phyloP scores from a whole-genome alignment of 2,329 filamentous ascomycete species.

The Sporothrix euskadiensis region DNA sequence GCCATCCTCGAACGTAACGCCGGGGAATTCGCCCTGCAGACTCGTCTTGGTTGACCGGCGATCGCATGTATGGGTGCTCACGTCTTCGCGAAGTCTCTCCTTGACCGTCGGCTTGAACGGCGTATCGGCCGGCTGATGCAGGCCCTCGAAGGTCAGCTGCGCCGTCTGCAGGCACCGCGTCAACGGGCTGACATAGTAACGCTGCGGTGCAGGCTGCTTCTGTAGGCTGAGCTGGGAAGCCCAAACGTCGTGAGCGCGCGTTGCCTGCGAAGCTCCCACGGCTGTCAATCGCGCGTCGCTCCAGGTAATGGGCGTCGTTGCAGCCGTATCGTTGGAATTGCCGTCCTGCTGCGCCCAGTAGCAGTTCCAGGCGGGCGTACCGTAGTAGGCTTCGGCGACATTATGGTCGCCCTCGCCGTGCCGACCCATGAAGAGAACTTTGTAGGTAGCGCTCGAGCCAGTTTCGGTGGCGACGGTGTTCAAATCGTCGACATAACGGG shows the following conservation, averaged over 20 bases:
- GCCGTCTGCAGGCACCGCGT: conserved; percentile 64
- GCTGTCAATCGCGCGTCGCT: conserved; percentile 63
- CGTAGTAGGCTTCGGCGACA: conserved; percentile 64
- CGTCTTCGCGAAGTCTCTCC: conserved; percentile 65
- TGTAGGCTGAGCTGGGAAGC: conserved; percentile 51
- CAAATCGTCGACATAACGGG: conserved; percentile 12
- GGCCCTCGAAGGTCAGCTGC: conserved; percentile 58
- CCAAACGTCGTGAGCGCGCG: conserved; percentile 62
- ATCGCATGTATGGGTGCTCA: conserved; percentile 70
- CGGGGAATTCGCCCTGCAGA: conserved; percentile 55
- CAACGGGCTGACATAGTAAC: conserved; percentile 66
- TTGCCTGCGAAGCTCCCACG: conserved; percentile 58
- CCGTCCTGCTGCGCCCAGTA: conserved; percentile 67
- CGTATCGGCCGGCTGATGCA: conserved; percentile 51
- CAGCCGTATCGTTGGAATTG: conserved; percentile 53
- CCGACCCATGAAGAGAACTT: conserved; percentile 67
- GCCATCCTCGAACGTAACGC: conserved; percentile 58
- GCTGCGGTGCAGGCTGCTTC: conserved; percentile 61
- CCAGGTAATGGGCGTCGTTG: conserved; percentile 50
- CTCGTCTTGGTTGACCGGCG: conserved; percentile 56
- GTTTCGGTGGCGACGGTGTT: background rate
- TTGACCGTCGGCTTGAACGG: conserved; percentile 63
- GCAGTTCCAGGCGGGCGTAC: conserved; percentile 67
- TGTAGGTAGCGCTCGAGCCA: conserved; percentile 48
- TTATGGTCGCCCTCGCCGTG: conserved; percentile 70